Conservation (phyloP, 2,329 filamentous ascomycete genomes). For the Diaporthe sp. region DNA sequence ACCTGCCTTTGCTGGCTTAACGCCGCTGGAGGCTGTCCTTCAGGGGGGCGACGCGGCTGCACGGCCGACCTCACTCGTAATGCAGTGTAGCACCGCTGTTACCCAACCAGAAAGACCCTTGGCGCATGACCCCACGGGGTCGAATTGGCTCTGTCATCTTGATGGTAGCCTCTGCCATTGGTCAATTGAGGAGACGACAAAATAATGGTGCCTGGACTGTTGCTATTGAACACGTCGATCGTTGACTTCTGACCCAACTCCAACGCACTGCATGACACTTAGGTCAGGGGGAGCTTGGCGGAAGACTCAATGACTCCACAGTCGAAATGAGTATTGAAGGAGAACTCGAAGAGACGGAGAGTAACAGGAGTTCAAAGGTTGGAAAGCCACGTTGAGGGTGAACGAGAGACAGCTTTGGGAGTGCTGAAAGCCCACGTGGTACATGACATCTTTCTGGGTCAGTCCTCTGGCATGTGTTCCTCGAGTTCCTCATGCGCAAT, state of each 20-base stretch:
- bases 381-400: neutral
- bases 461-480: neutral
- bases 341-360: neutral
- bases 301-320: neutral
- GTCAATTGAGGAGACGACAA: neutral
- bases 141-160: neutral
- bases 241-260: conserved; percentile 4
- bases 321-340: neutral
- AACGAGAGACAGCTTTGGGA: neutral
- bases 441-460: no score
- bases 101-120: conserved; percentile 8
- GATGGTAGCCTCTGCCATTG: conserved; percentile 10
- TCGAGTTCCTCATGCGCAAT: neutral
- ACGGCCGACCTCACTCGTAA: conserved; percentile 2
- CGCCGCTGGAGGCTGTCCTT: neutral
- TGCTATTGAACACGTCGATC: conserved; percentile 11
- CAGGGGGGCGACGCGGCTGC: neutral
- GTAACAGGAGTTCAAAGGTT: neutral
- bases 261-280: neutral
- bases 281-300: conserved; percentile 10
- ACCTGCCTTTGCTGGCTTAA: conserved; percentile 19
- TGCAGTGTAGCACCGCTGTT: neutral
- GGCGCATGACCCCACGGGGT: conserved; percentile 27
- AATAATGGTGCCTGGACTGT: neutral
- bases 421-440: neutral